phyloP scores from a whole-genome alignment of 2,329 filamentous ascomycete species.

The Ciborinia camelliae region DNA sequence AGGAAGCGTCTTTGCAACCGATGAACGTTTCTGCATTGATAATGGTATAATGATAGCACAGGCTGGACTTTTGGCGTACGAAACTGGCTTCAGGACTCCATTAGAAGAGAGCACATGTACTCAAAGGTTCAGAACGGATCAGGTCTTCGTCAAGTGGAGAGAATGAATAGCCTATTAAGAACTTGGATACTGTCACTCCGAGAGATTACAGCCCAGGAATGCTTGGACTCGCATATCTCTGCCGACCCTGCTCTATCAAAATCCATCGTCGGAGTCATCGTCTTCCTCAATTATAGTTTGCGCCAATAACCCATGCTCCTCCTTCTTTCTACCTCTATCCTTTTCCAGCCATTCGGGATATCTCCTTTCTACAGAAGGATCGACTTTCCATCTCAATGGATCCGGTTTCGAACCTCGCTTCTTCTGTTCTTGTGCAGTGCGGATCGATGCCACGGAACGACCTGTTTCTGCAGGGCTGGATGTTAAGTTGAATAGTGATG shows the following conservation, averaged over 20 bases:
- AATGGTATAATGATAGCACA: slow-evolving; percentile 99
- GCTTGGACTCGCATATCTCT: not conserved
- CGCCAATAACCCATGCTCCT: slow-evolving; percentile 49
- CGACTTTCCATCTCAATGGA: slow-evolving; percentile 20
- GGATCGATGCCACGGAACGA: slow-evolving; percentile 30
- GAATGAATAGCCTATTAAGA: slow-evolving; percentile 41
- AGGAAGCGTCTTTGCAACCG: slow-evolving; percentile 88
- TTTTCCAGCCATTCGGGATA: slow-evolving; percentile 35
- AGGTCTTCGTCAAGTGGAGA: slow-evolving; percentile 77
- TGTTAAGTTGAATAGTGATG: slow-evolving; percentile 48
- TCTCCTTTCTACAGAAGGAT: slow-evolving; percentile 26
- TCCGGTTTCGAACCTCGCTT: slow-evolving; percentile 22
- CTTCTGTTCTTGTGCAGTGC: slow-evolving; percentile 30
- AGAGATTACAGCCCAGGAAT: not conserved
- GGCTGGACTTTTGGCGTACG: slow-evolving; percentile 81
- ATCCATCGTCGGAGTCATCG: slow-evolving; percentile 50
- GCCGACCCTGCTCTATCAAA: slow-evolving; percentile 23
- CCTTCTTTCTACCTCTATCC: slow-evolving; percentile 28
- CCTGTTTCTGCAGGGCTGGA: slow-evolving; percentile 24
- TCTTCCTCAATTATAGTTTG: slow-evolving; percentile 73
- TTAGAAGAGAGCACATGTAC: slow-evolving; percentile 82
- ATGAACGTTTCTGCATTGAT: slow-evolving; percentile 97
- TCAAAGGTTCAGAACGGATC: slow-evolving; percentile 78
- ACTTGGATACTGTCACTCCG: not conserved
- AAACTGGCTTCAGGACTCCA: slow-evolving; percentile 73